A percentile compares a stretch with the other conserved stretches of the same genome.
These are phyloP conservation scores for Ascochyta rabiei DNA, from an alignment of 2,329 filamentous ascomycete genomes.

Conservation along the genomic window DNA sequence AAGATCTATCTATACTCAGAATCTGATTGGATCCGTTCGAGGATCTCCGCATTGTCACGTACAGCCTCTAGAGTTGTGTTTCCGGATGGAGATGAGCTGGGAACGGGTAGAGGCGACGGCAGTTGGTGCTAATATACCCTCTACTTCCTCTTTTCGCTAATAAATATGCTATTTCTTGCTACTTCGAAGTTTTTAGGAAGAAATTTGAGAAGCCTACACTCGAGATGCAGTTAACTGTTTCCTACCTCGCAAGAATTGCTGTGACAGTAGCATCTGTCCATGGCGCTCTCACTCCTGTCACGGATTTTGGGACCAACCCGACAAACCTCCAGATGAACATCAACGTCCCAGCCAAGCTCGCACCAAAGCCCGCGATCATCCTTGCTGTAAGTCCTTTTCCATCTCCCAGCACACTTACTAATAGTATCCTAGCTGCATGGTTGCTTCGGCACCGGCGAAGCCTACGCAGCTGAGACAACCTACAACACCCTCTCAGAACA, in stretches of 20 bases:
- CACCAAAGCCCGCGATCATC: conserved; percentile 57
- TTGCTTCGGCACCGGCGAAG: conserved; percentile 48
- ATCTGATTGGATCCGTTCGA: not conserved
- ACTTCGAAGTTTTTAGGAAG: too few relatives aligned
- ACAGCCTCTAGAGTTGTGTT: not conserved
- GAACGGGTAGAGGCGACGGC: not conserved
- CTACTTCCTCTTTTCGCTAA: too few relatives aligned
- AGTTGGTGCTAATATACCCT: not conserved
- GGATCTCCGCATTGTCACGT: not conserved
- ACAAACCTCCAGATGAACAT: conserved; percentile 61
- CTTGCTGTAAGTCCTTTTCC: conserved; percentile 55
- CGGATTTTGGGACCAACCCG: conserved; percentile 50
- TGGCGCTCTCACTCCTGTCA: conserved; percentile 43
- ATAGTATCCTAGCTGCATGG: conserved; percentile 28
- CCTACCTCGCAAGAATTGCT: conserved; percentile 6
- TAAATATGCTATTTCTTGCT: not conserved
- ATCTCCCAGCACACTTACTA: not conserved
- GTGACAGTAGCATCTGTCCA: conserved; percentile 14
- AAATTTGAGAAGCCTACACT: not conserved
- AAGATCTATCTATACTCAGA: not conserved
- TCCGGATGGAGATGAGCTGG: not conserved
- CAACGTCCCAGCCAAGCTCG: conserved; percentile 52
- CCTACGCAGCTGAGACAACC: conserved; percentile 24
- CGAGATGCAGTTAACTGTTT: conserved; percentile 15
- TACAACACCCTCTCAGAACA: conserved; percentile 53